Evolutionary conservation across 2,329 filamentous ascomycete species (phyloP).

Genomic region (Paecilomyces fulvus): DNA sequence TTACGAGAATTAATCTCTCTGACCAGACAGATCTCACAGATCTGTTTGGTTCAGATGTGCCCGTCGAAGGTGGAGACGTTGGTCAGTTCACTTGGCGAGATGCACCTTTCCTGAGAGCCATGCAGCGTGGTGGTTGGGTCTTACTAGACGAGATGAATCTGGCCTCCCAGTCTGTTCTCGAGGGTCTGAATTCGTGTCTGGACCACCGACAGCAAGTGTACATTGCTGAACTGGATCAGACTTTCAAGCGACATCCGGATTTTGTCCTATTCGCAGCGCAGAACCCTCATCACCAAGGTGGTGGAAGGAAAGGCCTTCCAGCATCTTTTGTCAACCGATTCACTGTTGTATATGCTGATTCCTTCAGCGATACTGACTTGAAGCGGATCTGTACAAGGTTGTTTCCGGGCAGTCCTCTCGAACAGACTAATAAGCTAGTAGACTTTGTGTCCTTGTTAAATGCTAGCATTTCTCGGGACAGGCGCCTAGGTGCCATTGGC

Average conservation of each 20-base stretch:
- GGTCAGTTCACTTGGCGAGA: slow-evolving; percentile 94
- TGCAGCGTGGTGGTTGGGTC: slow-evolving; percentile 96
- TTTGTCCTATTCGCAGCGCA: slow-evolving; percentile 97
- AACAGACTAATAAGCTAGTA: slow-evolving; percentile 61
- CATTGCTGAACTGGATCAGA: slow-evolving; percentile 87
- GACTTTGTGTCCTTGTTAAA: slow-evolving; percentile 75
- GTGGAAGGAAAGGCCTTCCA: slow-evolving; percentile 86
- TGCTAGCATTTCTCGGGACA: slow-evolving; percentile 53
- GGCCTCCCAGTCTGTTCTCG: slow-evolving; percentile 90
- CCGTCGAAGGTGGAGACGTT: slow-evolving; percentile 81
- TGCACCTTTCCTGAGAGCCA: slow-evolving; percentile 87
- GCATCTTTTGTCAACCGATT: slow-evolving; percentile 97
- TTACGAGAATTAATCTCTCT: slow-evolving; percentile 93
- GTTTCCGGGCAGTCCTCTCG: slow-evolving; percentile 55
- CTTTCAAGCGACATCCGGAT: slow-evolving; percentile 78
- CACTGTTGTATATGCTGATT: slow-evolving; percentile 92
- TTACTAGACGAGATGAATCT: slow-evolving; percentile 98
- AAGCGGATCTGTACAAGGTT: slow-evolving; percentile 70
- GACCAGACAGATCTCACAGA: slow-evolving; percentile 98
- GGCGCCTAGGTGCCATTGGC: slow-evolving; percentile 47
- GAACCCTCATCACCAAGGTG: slow-evolving; percentile 95
- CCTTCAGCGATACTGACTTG: slow-evolving; percentile 74
- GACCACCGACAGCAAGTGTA: slow-evolving; percentile 96
- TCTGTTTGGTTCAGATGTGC: slow-evolving; percentile 91
- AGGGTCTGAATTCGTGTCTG: slow-evolving; percentile 91